Base-by-base conservation (phyloP, 1,284 basidiomycete species). In the Tylopilus orsonianus region DNA sequence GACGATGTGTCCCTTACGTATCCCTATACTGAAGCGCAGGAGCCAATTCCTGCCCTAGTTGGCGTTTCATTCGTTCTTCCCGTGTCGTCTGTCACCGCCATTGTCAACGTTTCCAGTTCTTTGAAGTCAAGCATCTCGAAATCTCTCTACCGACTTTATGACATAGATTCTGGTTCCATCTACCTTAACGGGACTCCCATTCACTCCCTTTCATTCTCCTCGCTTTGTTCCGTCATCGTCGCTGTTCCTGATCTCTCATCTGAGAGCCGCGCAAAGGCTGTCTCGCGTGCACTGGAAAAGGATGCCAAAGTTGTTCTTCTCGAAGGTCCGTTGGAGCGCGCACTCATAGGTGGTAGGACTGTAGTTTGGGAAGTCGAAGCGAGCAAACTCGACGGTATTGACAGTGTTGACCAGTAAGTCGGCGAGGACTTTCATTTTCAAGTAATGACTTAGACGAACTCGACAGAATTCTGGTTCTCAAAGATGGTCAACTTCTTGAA, bases 121-220 rank as follows among this genome's bases (percentile, higher is more conserved):
- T 87, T 90, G 33, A 93, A 93, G 66, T 88, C 85, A 8, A 92
- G 92, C 0, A 80, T 94, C 46, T 70, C 93, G 46, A 84, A 90
- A 14, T 75, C 93, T 39, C 74, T 97, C 13, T 96, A 91, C 66
- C 80, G 93, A 38, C 93, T 97, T 72, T 95, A 96, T 66, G 93
- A 96, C 61, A 76, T 93, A 18, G 75, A 78, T 46, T 88, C 88
- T 27, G 76, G 85, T 54, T 74, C 83, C 26, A 88, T 90, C 56
- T 67, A 81, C 42, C 84, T 95, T 53, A 91, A 96, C 60, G 90
- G 89, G 2, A 79, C 87, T 60, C 90, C 96, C 59, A 87, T 97
- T 49, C 79, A 87, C 29, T 84, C 92, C 55, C 79, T 96, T 12
- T 93, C 91, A 0, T 90, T 94, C 63, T 72, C 76, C 30, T 88